Evolutionary conservation across 805 yeast species (phyloP).

Genomic region (Phaffomyces antillensis): DNA sequence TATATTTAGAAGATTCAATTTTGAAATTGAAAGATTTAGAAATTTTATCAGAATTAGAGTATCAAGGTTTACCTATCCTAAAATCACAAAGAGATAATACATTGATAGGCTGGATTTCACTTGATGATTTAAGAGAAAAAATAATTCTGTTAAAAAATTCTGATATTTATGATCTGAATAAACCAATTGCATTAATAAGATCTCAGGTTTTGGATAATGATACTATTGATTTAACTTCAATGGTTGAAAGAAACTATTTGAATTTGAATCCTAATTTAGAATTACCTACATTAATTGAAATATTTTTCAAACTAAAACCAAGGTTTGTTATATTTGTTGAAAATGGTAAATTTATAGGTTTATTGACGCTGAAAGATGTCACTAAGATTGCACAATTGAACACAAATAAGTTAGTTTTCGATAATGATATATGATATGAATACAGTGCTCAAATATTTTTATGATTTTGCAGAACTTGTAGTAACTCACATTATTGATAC

Average conservation of each 20-base stretch:
- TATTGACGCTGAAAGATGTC: conserved; percentile 22
- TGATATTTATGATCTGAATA: background rate
- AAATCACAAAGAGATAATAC: conserved; percentile 26
- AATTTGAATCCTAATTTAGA: conserved; percentile 14
- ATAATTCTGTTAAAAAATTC: conserved; percentile 7
- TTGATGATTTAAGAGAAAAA: conserved; percentile 30
- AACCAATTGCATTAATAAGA: conserved; percentile 4
- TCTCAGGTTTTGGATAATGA: background rate
- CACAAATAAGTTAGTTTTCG: too few species aligned
- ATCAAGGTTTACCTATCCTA: conserved; percentile 40
- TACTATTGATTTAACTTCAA: conserved; percentile 5
- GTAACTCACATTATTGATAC: too few species aligned
- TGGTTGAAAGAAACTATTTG: conserved; percentile 16
- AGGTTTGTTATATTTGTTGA: conserved; percentile 19
- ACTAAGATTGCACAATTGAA: conserved; percentile 2
- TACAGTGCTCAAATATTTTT: too few species aligned
- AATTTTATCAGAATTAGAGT: conserved; percentile 13
- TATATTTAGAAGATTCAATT: conserved; percentile 27
- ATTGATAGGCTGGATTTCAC: conserved; percentile 37
- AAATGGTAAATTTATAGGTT: conserved; percentile 18
- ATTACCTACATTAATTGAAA: conserved; percentile 22
- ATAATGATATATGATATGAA: too few species aligned
- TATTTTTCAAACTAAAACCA: conserved; percentile 24
- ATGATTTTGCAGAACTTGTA: too few species aligned
- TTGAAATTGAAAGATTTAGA: conserved; percentile 23